phyloP scores from a whole-genome alignment of 2,329 filamentous ascomycete genomes.

The Trichophyton mentagrophytes region DNA sequence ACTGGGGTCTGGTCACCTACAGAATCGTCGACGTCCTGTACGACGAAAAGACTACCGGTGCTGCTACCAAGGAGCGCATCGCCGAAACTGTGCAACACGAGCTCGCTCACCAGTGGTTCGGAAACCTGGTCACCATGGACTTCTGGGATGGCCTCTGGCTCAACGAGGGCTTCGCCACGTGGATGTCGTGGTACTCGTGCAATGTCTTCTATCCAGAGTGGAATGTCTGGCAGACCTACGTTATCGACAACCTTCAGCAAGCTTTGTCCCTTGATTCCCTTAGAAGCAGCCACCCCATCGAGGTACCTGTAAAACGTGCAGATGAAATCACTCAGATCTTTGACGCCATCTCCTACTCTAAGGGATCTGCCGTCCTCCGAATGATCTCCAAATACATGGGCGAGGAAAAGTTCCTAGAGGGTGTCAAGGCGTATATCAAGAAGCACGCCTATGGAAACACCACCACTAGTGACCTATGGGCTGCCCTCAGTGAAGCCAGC shows the following conservation, averaged over 20 bases:
- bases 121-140: slow-evolving; percentile 94
- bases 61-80: slow-evolving; percentile 79
- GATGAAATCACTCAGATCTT: slow-evolving; percentile 98
- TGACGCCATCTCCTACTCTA: slow-evolving; percentile 93
- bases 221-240: slow-evolving; percentile 95
- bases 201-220: slow-evolving; percentile 94
- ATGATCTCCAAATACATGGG: slow-evolving; percentile 96
- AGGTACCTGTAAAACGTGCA: slow-evolving; percentile 87
- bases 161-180: slow-evolving; percentile 84
- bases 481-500: slow-evolving; percentile 71
- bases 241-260: slow-evolving; percentile 80
- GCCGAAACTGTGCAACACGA: slow-evolving; percentile 96
- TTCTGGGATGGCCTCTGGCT: slow-evolving; percentile 98
- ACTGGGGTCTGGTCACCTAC: slow-evolving; percentile 94
- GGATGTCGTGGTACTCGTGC: slow-evolving; percentile 91
- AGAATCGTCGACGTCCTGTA: slow-evolving; percentile 81
- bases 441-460: slow-evolving; percentile 97
- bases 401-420: slow-evolving; percentile 85
- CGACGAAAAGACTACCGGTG: slow-evolving; percentile 82
- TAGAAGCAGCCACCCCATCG: slow-evolving; percentile 89
- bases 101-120: slow-evolving; percentile 95
- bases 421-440: slow-evolving; percentile 79
- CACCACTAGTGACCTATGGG: slow-evolving; percentile 80
- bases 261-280: slow-evolving; percentile 80
- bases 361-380: slow-evolving; percentile 86